Conservation (phyloP, 805 yeast genomes). For the Maudiozyma bulderi region DNA sequence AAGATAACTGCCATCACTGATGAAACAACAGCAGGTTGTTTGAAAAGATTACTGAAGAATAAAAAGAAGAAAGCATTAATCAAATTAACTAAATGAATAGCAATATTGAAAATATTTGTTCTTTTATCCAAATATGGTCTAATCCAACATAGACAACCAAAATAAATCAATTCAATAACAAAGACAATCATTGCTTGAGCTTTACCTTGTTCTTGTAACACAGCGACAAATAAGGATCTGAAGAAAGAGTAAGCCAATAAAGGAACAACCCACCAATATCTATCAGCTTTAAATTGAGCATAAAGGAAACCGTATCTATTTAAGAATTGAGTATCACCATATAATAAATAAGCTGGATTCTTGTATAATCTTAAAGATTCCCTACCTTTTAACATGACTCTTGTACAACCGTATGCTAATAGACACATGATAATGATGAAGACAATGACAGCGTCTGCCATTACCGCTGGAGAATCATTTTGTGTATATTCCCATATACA, state of each 20-base stretch:
- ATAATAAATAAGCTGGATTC: constrained; percentile 86
- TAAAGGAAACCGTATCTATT: constrained; percentile 89
- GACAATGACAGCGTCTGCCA: constrained; percentile 69
- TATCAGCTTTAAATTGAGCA: constrained; percentile 80
- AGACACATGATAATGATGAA: constrained; percentile 49
- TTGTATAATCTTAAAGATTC: constrained; percentile 62
- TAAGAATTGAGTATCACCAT: constrained; percentile 70
- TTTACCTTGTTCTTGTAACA: constrained; percentile 71
- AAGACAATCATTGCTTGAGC: constrained; percentile 73
- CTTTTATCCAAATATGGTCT: constrained; percentile 93
- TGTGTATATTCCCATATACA: constrained; percentile 85
- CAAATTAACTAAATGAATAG: constrained; percentile 69
- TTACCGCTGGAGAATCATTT: constrained; percentile 73
- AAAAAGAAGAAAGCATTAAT: constrained; percentile 78
- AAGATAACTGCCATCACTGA: constrained; percentile 87
- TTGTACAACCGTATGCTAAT: constrained; percentile 59
- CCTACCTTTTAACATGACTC: constrained; percentile 67
- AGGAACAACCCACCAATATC: constrained; percentile 72
- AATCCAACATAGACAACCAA: constrained; percentile 52
- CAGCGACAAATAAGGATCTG: constrained; percentile 78
- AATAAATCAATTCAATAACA: constrained; percentile 63
- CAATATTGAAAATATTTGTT: constrained; percentile 87
- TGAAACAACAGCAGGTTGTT: constrained; percentile 78
- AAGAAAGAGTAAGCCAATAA: constrained; percentile 55
- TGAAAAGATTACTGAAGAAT: constrained; percentile 78